Evolutionary conservation across 495 filamentous ascomycete species (phyloP), one percentile per base, ranked within the genome.

Genomic region (Chlorociboria aeruginascens): DNA sequence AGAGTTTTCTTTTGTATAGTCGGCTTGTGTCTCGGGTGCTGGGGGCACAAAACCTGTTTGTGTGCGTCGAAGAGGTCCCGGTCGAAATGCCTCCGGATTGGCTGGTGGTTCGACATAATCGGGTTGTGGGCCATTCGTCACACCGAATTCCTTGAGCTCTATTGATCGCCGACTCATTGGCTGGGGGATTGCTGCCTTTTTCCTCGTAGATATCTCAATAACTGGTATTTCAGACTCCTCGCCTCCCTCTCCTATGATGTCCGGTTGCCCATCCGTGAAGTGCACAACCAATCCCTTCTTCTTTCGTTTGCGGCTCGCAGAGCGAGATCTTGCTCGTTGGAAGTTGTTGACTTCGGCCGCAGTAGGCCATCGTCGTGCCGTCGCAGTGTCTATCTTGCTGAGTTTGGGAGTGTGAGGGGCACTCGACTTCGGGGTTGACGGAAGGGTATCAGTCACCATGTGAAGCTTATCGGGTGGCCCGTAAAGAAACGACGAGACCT

Each of bases 161-260:
- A 60, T 69, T 13, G 67, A 57, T n/a, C 32, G 45, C n/a, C 43
- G 46, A n/a, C 12, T 28, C 9, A 20, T 28, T 25, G 32, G 39
- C 6, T 54, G 57, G 31, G 57, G 51, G 8, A 52, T 45, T 33
- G 53, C 38, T 14, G 58, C 43, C 42, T 66, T 66, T 54, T 70
- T 70, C 43, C 70, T 62, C 55, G 64, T 69, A 0, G 75, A 77
- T 13, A 94, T 80, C 55, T 89, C 85, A 14, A 76, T 68, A 0
- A 78, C 73, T 6, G 83, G 82, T 3, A 66, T 63, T 33, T 84
- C 80, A 36, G 81, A 78, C 52, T 93, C 87, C 63, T 94, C 88
- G 11, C 89, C 89, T 17, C 89, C 89, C 56, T 85, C 78, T 20
- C 89, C 89, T 62, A 95, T 93, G 42, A 93, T 58, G 32, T 85